These are phyloP conservation scores for Suillus fuscotomentosus DNA, from an alignment of 768 basidiomycete genomes.

Conservation along the genomic window DNA sequence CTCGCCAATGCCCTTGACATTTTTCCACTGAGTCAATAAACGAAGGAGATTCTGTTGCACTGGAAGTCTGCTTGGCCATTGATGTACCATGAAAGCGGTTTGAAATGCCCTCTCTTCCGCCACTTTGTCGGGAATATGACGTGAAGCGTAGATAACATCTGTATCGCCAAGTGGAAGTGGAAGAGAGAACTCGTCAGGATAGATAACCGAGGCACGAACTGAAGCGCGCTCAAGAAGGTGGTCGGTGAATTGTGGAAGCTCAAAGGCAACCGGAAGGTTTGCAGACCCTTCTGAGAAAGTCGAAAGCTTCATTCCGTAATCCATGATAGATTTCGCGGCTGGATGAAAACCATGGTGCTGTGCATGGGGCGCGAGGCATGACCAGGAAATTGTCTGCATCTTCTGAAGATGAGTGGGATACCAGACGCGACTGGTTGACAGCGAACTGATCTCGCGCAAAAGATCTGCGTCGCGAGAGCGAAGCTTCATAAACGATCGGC, in stretches of 20 bases:
- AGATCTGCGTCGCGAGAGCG: constrained; percentile 26
- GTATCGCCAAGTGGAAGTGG: background rate
- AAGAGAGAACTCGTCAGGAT: constrained; percentile 3
- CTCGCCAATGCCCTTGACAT: background rate
- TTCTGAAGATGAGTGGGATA: constrained; percentile 34
- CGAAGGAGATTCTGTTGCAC: background rate
- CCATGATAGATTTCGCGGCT: constrained; percentile 27
- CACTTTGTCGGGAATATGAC: background rate
- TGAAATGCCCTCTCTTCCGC: background rate
- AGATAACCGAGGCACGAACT: constrained; percentile 13
- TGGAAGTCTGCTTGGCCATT: background rate
- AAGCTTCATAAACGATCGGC: constrained; percentile 40
- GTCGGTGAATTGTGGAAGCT: constrained; percentile 7
- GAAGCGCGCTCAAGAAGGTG: constrained; percentile 20
- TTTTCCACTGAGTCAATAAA: background rate
- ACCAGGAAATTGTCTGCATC: constrained; percentile 34
- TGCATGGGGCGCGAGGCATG: constrained; percentile 15
- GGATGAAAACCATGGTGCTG: constrained; percentile 32
- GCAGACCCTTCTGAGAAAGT: constrained; percentile 8
- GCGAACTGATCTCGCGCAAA: constrained; percentile 30
- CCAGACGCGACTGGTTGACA: constrained; percentile 36
- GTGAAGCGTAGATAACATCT: background rate
- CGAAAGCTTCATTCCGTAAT: constrained; percentile 19
- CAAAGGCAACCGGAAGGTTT: background rate
- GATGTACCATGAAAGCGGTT: background rate